Base-by-base conservation (phyloP, 164 flowering plant genomes). In the Paratinospora sagittata region DNA sequence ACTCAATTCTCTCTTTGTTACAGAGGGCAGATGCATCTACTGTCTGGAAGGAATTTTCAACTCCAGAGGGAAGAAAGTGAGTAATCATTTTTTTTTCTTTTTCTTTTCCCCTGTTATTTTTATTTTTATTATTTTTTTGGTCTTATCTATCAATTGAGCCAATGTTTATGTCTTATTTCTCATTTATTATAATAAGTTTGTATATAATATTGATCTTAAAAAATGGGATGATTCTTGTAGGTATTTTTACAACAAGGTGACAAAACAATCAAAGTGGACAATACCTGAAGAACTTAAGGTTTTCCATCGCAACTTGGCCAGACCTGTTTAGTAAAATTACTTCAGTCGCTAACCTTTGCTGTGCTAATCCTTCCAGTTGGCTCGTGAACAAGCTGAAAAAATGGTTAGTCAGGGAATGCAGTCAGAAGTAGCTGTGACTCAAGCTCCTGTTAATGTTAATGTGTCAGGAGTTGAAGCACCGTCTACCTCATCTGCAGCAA, bases 21-120 rank as follows among this genome's bases (percentile, higher is more conserved):
- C 86, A 94, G 98, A 90, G 91, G 82, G 98, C 97, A 55, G 97
- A 94, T 83, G 97, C 97, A 69, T 90, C 97, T 0, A 90, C 97
- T 74, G 96, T 85, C 66, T 94, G 97, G 98, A 92, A 92, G 79
- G 98, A 94, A 78, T 94, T 89, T 74, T 84, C 91, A 21, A 89
- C 96, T 69, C 79, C 87, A 14, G 97, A 90, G 72, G 98, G 98
- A 73, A 87, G 81, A 73, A 94, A 85, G 98, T 94, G 74, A 13
- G 89, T 81, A 34, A n/a, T n/a, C n/a, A n/a, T n/a, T n/a, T n/a
- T n/a, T n/a, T n/a, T n/a, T n/a, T n/a, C n/a, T n/a, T 0, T 21
- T 8, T 65, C 24, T 24, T 63, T 37, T 27, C 10, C 34, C 2
- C 37, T 27, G 1, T 43, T 45, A 3, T 47, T 24, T 17, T n/a